A percentile compares a stretch with the other conserved stretches of the same genome.
Evolutionary conservation across 2,329 filamentous ascomycete species (phyloP).

Genomic region (Monosporascus sp.): DNA sequence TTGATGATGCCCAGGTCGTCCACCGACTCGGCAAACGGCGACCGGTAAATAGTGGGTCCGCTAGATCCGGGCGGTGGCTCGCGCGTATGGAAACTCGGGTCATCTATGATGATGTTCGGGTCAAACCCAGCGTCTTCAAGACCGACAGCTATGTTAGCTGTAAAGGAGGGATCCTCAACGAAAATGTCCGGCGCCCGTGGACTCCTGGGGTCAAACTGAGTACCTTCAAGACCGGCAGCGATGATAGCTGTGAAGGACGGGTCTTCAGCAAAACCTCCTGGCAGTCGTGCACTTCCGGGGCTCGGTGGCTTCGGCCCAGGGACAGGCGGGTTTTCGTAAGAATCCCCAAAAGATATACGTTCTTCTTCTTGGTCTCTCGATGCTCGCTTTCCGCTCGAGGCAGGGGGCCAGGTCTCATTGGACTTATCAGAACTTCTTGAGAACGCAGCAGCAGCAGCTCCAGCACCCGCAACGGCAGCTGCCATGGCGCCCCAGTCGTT

Average conservation of each 20-base stretch:
- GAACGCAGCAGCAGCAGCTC: slow-evolving; percentile 19
- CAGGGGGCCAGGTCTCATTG: slow-evolving; percentile 8
- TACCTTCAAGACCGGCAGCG: slow-evolving; percentile 62
- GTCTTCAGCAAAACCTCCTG: slow-evolving; percentile 62
- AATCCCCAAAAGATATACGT: slow-evolving; percentile 34
- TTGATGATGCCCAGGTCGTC: slow-evolving; percentile 35
- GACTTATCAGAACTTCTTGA: slow-evolving; percentile 13
- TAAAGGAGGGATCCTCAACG: slow-evolving; percentile 61
- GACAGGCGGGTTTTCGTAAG: slow-evolving; percentile 41
- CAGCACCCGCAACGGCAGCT: slow-evolving; percentile 40
- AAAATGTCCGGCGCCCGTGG: slow-evolving; percentile 60
- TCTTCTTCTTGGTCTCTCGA: slow-evolving; percentile 14
- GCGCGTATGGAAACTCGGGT: slow-evolving; percentile 58
- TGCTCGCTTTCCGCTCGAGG: slow-evolving; percentile 11
- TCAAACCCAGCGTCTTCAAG: slow-evolving; percentile 63
- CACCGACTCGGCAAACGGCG: slow-evolving; percentile 44
- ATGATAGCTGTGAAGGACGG: slow-evolving; percentile 65
- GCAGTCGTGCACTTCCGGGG: slow-evolving; percentile 47
- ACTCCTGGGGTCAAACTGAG: slow-evolving; percentile 25
- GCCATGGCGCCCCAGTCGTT: slow-evolving; percentile 49
- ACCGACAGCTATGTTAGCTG: slow-evolving; percentile 61
- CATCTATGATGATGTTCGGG: slow-evolving; percentile 63
- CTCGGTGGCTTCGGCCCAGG: slow-evolving; percentile 53
- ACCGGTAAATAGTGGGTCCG: slow-evolving; percentile 41
- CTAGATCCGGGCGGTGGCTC: slow-evolving; percentile 59